Evolutionary conservation across 2,329 filamentous ascomycete genomes (phyloP).

Genomic region (Pseudogymnoascus sp.): DNA sequence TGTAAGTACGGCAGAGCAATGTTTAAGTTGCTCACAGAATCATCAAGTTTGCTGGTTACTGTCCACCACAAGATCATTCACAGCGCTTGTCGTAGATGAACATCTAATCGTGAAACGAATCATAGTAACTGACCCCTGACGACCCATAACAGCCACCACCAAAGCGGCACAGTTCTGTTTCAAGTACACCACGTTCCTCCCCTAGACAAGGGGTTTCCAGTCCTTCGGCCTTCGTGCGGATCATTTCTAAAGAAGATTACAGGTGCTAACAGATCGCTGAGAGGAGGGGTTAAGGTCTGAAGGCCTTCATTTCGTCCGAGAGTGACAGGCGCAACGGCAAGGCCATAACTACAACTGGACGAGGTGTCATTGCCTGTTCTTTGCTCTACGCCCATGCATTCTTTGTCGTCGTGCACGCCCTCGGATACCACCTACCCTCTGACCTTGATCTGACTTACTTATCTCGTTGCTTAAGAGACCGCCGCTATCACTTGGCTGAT

Average conservation of each 20-base stretch:
- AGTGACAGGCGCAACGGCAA: conserved; percentile 2
- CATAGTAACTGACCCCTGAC: neutral
- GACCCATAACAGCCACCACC: neutral
- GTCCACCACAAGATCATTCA: neutral
- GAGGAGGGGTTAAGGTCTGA: conserved; percentile 2
- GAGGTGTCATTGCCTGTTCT: neutral
- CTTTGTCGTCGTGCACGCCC: neutral
- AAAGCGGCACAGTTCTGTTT: conserved; percentile 8
- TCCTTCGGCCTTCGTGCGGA: conserved; percentile 1
- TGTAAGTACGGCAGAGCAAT: neutral
- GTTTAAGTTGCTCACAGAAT: neutral
- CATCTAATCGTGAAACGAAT: neutral
- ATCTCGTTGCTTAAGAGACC: neutral
- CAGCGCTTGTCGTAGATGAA: neutral
- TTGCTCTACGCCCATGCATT: neutral
- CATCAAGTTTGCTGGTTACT: neutral
- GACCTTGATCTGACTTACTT: neutral
- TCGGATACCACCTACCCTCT: neutral
- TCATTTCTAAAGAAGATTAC: conserved; percentile 5
- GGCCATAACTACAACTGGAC: neutral
- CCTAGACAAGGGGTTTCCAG: conserved; percentile 5
- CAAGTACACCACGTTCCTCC: neutral
- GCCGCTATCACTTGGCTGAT: conserved; percentile 4
- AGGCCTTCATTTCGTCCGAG: conserved; percentile 7
- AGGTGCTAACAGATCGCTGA: neutral